phyloP scores from a whole-genome alignment of 805 yeast genomes.

The Ogataea populi-albae region DNA sequence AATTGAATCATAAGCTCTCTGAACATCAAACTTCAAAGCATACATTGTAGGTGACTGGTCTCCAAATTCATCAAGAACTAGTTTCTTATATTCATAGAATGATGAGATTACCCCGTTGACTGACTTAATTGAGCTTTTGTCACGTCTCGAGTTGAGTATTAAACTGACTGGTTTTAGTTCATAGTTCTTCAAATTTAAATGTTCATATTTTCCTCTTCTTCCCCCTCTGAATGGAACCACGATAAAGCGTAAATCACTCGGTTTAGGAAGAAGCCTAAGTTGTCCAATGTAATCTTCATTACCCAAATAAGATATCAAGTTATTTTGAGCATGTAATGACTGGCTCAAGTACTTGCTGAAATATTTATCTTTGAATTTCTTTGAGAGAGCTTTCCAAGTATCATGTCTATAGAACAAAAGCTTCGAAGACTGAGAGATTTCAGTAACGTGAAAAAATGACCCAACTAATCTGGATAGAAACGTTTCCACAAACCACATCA shows the following conservation, averaged over 20 bases:
- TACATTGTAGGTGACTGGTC: constrained; percentile 37
- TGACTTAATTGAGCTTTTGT: constrained; percentile 29
- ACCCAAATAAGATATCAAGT: constrained; percentile 15
- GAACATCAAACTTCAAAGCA: constrained; percentile 71
- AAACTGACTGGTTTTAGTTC: constrained; percentile 44
- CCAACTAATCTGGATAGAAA: constrained; percentile 48
- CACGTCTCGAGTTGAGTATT: constrained; percentile 30
- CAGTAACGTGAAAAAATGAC: constrained; percentile 67
- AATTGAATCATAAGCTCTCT: constrained; percentile 72
- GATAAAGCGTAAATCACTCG: constrained; percentile 55
- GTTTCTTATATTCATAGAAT: constrained; percentile 38
- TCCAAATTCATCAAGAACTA: constrained; percentile 15
- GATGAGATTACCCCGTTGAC: constrained; percentile 42
- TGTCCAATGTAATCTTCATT: constrained; percentile 37
- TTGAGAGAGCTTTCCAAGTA: constrained; percentile 50
- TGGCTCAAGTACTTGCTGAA: constrained; percentile 34
- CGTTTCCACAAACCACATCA: constrained; percentile 55
- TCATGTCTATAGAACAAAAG: constrained; percentile 54
- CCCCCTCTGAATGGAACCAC: constrained; percentile 48
- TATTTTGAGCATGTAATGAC: constrained; percentile 12
- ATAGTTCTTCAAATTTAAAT: constrained; percentile 33
- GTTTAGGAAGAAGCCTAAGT: constrained; percentile 58
- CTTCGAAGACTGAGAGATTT: constrained; percentile 39
- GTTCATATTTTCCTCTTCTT: constrained; percentile 34
- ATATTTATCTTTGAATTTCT: constrained; percentile 43